These are phyloP conservation scores for Goffeauzyma gilvescens DNA, from an alignment of 768 basidiomycete genomes.

Conservation along the genomic window DNA sequence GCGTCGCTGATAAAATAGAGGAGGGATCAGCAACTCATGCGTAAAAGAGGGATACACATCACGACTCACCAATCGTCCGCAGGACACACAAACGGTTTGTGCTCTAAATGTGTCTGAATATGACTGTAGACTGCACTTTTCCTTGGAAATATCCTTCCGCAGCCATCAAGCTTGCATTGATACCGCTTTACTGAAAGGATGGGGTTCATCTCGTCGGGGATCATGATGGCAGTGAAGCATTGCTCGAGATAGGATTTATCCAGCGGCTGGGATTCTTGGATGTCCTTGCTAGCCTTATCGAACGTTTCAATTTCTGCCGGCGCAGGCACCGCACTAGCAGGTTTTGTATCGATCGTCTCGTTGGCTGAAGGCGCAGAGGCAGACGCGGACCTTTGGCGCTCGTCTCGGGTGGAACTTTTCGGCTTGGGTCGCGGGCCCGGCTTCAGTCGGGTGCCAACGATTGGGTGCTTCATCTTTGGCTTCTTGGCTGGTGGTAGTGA, in stretches of 20 bases:
- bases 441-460: slow-evolving; percentile 22
- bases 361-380: slow-evolving; percentile 7
- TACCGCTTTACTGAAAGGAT: slow-evolving; percentile 24
- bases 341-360: slow-evolving; percentile 8
- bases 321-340: not conserved
- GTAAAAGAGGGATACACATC: not conserved
- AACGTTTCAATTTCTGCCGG: too few relatives aligned
- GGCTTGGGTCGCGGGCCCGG: slow-evolving; percentile 32
- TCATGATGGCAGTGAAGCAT: slow-evolving; percentile 25
- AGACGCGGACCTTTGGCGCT: not conserved
- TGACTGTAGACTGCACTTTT: slow-evolving; percentile 35
- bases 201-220: slow-evolving; percentile 4
- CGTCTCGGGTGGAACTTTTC: slow-evolving; percentile 11
- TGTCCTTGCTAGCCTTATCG: too few relatives aligned
- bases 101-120: slow-evolving; percentile 36
- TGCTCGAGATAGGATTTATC: slow-evolving; percentile 27
- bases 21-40: not conserved
- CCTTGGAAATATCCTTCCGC: slow-evolving; percentile 23
- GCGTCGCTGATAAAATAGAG: slow-evolving; percentile 20
- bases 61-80: slow-evolving; percentile 33
- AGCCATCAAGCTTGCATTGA: slow-evolving; percentile 29
- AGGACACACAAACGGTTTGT: slow-evolving; percentile 35
- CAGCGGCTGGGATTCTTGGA: not conserved
- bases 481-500: too few relatives aligned
- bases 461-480: slow-evolving; percentile 12